Evolutionary conservation across 148 eudicot genomes (phyloP), one percentile per base, ranked within the genome.

Genomic region (Rhododendron williamsianum): DNA sequence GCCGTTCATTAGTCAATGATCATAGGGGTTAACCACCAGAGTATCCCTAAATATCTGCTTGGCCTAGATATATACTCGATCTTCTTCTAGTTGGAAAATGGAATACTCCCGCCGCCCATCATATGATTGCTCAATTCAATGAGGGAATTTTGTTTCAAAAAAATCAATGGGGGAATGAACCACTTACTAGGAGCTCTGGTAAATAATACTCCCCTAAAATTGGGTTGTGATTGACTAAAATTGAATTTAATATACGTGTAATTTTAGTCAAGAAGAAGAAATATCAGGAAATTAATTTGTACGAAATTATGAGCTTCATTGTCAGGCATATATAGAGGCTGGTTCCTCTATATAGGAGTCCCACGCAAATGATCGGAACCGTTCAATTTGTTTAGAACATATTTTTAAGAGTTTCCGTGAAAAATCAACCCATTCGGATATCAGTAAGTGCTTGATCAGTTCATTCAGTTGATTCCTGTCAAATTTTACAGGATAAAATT

Each of bases 21-120:
- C 60, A 54, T 54, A 18, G 60, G 60, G 56, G 1, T 84, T 82
- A 78, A 85, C 86, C 2, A 80, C 7, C 30, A 45, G 41, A 81
- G 88, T 87, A 90, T 88, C 92, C 92, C 92, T 88, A 54, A 2
- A 90, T 87, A 90, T 90, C 92, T 89, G 92, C 78, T 81, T 1
- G 19, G 16, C 23, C 21, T 4, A 15, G 60, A 54, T 54, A n/a
- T n/a, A n/a, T n/a, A 54, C 60, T 54, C 60, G 21, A 16, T 41
- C 45, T 41, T 51, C 4, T 51, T 51, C 3, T 51, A 51, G 9
- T 16, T 33, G 43, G 33, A 85, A 45, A 12, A 63, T 43, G 52
- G 41, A 74, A 79, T 85, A 51, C 83, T 51, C 21, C 21, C 46
- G 38, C 78, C 83, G 78, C 45, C 87, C 83, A 54, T 18, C 21